Evolutionary conservation across 805 yeast genomes (phyloP).

Genomic region (Teunomyces pallodes): DNA sequence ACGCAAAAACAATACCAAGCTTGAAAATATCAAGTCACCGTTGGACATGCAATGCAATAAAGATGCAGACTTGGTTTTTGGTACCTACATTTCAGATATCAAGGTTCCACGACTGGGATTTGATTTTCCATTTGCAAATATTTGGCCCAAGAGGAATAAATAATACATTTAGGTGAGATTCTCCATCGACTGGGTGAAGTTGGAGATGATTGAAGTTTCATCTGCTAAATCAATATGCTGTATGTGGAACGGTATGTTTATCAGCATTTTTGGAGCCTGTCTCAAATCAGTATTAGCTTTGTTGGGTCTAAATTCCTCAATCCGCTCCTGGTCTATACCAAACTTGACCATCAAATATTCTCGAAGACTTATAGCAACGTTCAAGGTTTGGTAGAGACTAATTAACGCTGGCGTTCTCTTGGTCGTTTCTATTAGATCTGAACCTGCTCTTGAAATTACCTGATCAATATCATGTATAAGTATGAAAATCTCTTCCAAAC

Average conservation of each 20-base stretch:
- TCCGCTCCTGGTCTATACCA: slow-evolving; percentile 17
- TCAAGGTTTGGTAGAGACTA: slow-evolving; percentile 13
- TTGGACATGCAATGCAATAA: neutral
- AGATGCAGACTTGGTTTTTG: neutral
- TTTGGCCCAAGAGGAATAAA: neutral
- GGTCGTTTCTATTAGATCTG: slow-evolving; percentile 27
- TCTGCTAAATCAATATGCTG: slow-evolving; percentile 1
- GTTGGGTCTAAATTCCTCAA: slow-evolving; percentile 27
- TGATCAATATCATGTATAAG: slow-evolving; percentile 45
- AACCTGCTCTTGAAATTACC: slow-evolving; percentile 40
- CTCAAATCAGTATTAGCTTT: slow-evolving; percentile 33
- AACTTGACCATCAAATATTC: slow-evolving; percentile 18
- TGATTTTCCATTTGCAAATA: slow-evolving; percentile 3
- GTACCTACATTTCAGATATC: neutral
- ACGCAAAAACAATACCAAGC: neutral
- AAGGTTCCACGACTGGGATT: slow-evolving; percentile 2
- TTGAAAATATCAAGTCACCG: neutral
- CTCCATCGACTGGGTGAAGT: slow-evolving; percentile 1
- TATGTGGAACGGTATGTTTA: neutral
- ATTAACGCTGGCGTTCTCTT: slow-evolving; percentile 8
- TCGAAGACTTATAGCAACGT: slow-evolving; percentile 16
- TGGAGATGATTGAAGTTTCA: neutral
- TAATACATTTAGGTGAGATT: neutral
- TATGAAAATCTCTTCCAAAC: slow-evolving; percentile 51
- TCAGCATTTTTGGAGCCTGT: slow-evolving; percentile 20